These are phyloP conservation scores for Sporisorium iseilematis-ciliati DNA, from an alignment of 1,284 basidiomycete genomes.

Conservation along the genomic window DNA sequence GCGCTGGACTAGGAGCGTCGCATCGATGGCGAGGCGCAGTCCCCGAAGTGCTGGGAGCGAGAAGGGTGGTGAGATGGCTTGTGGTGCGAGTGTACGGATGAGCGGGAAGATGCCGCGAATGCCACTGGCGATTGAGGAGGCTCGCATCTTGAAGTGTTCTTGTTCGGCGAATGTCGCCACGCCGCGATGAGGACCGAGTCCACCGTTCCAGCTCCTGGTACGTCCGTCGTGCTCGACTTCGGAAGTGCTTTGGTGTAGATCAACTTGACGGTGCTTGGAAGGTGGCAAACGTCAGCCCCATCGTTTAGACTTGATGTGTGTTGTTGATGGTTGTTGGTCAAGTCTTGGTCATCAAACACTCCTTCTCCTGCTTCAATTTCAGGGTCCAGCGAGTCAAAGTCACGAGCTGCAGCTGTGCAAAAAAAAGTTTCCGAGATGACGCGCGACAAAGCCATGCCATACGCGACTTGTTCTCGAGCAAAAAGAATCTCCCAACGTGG, in stretches of 20 bases:
- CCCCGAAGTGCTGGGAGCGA: constrained; percentile 35
- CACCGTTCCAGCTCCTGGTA: too few relatives aligned
- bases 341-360: not conserved
- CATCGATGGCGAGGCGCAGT: constrained; percentile 57
- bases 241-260: too few relatives aligned
- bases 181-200: too few relatives aligned
- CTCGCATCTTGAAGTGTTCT: constrained; percentile 23
- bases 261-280: not conserved
- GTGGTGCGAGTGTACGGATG: constrained; percentile 29
- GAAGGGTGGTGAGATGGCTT: constrained; percentile 40
- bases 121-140: constrained; percentile 19
- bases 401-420: not conserved
- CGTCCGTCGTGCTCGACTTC: too few relatives aligned
- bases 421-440: constrained; percentile 3
- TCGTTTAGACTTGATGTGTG: not conserved
- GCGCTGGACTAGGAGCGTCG: constrained; percentile 52
- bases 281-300: not conserved
- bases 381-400: constrained; percentile 3
- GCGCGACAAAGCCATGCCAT: not conserved
- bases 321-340: constrained; percentile 1
- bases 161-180: not conserved
- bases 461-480: constrained; percentile 1
- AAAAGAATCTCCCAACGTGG: constrained; percentile 66
- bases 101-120: constrained; percentile 59
- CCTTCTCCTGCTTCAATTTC: not conserved